phyloP scores from a whole-genome alignment of 805 yeast species.

The Blastobotrys mokoenaii region DNA sequence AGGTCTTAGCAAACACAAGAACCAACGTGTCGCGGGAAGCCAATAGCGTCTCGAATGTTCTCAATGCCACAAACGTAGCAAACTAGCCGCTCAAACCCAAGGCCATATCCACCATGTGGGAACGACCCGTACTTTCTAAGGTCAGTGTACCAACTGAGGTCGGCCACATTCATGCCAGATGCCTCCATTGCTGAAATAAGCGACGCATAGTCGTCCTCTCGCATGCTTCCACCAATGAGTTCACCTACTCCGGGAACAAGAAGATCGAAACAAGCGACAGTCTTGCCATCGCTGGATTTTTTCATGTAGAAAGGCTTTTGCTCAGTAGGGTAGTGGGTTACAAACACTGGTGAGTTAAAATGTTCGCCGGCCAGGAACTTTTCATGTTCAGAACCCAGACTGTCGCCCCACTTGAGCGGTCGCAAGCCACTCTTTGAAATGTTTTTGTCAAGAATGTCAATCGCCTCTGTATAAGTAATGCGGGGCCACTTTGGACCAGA shows the following conservation, averaged over 20 bases:
- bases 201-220: constrained; percentile 57
- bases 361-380: constrained; percentile 72
- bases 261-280: constrained; percentile 87
- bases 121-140: constrained; percentile 69
- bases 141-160: constrained; percentile 72
- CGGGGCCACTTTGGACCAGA: constrained; percentile 48
- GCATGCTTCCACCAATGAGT: constrained; percentile 85
- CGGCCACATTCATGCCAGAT: constrained; percentile 46
- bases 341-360: constrained; percentile 70
- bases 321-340: constrained; percentile 73
- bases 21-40: constrained; percentile 71
- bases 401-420: constrained; percentile 52
- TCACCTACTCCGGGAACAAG: constrained; percentile 90
- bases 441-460: constrained; percentile 40
- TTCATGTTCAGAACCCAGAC: constrained; percentile 78
- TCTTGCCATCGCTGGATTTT: constrained; percentile 27
- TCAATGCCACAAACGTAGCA: constrained; percentile 65
- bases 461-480: constrained; percentile 70
- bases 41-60: constrained; percentile 77
- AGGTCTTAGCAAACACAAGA: constrained; percentile 37
- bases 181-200: constrained; percentile 43
- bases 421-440: constrained; percentile 8
- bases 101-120: constrained; percentile 96
- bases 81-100: constrained; percentile 84
- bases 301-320: constrained; percentile 94